These are phyloP conservation scores for Collybia sp. DNA, from an alignment of 768 basidiomycete genomes.

Conservation along the genomic window DNA sequence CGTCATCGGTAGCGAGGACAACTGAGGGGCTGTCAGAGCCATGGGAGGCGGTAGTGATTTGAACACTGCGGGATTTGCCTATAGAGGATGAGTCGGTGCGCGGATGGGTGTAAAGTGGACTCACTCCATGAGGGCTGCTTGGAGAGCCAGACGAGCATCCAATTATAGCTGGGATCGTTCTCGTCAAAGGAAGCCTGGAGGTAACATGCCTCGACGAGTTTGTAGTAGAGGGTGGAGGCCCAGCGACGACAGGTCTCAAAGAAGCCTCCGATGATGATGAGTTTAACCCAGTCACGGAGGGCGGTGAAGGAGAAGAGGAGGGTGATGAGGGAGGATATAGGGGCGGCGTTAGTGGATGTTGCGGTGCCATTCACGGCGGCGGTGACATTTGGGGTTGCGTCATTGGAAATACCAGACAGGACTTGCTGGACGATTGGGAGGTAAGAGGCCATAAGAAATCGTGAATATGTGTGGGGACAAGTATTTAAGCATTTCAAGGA, in stretches of 20 bases:
- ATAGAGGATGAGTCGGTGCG: not conserved
- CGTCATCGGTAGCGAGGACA: conserved; percentile 21
- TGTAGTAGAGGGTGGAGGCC: conserved; percentile 27
- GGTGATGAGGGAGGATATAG: conserved; percentile 9
- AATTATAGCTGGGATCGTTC: conserved; percentile 30
- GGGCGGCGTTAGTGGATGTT: conserved; percentile 4
- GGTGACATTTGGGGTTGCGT: not conserved
- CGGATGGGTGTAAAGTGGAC: conserved; percentile 10
- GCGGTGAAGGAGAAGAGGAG: conserved; percentile 33
- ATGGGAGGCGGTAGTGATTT: conserved; percentile 36
- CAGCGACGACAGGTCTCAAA: conserved; percentile 45
- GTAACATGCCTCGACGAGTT: conserved; percentile 38
- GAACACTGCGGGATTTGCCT: conserved; percentile 41
- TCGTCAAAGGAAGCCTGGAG: conserved; percentile 48
- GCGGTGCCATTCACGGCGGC: conserved; percentile 3
- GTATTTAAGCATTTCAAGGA: no score
- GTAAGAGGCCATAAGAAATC: no score
- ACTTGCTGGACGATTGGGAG: not conserved
- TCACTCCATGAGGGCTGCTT: conserved; percentile 49
- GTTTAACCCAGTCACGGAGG: conserved; percentile 46
- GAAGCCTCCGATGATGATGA: conserved; percentile 46
- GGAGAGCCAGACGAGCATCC: conserved; percentile 59
- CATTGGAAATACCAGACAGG: not conserved
- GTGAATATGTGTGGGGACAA: no score
- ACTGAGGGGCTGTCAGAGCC: conserved; percentile 17